Base-by-base conservation (phyloP, 2,329 filamentous ascomycete genomes). In the Chaetomiaceae sp. region DNA sequence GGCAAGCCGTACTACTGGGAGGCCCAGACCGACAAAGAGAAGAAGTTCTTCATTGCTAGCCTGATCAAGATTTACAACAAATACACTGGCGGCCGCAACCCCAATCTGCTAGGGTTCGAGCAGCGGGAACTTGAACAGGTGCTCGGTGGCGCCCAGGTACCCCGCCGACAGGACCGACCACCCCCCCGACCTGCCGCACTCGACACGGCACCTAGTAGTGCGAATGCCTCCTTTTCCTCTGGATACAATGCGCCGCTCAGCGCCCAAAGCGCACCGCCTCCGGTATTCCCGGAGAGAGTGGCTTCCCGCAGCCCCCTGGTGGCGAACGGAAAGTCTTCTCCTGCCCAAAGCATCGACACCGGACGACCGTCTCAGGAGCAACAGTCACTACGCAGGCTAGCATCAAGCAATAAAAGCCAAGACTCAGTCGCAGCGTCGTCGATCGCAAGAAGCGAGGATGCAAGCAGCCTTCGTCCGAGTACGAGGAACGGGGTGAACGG, bases 1-100 rank as follows among this genome's bases (percentile, higher is more conserved):
- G 86, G 87, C 23, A 99, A 99, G 69, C 88, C 90, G 0, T 99
- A 99, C 71, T 99, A 94, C 69, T 99, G 94, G 94, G 84, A 95
- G 69, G 90, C 94, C 30, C 85, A 90, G 59, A 94, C 89, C 1
- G 81, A 89, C 48, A 96, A 96, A 73, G 94, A 99, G 72, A 97
- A 96, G 76, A 92, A 96, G 67, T 97, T 97, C 73, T 99, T 99
- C 71, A 94, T 99, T 64, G 90, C 89, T 30, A 96, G 91, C 69
- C 73, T 97, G 62, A 84, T 97, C 66, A 99, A 97, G 71, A 96
- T 99, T 60, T 99, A 89, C 69, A 85, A 85, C 63, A 99, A 97
- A 71, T 99, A 97, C 67, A 97, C 94, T 1, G 88, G 89, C 25
- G 92, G 92, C 11, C 87, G 85, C 64, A 72, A 83, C 29, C 94